Evolutionary conservation across 1,284 basidiomycete species (phyloP).

Genomic region (Sporisorium scitamineum): DNA sequence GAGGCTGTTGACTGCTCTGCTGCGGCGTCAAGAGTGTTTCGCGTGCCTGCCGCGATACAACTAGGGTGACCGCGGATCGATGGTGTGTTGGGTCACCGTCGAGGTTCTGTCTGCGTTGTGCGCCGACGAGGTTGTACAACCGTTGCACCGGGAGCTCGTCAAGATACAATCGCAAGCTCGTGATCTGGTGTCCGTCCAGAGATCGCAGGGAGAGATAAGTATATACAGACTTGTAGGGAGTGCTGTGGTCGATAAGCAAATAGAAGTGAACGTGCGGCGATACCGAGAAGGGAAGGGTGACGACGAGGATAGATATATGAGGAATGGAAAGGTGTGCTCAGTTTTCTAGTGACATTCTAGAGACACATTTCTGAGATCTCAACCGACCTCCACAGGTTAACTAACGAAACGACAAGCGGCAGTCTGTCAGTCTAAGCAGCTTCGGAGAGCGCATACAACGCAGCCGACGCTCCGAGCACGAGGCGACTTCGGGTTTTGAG

Average conservation of each 20-base stretch:
- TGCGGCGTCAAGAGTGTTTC: neutral
- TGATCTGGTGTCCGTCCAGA: neutral
- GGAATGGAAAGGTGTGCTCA: constrained; percentile 2
- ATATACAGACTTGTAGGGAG: neutral
- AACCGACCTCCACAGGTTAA: constrained; percentile 9
- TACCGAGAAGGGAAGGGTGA: neutral
- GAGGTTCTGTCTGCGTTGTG: neutral
- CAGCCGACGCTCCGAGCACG: constrained; percentile 8
- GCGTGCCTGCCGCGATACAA: constrained; percentile 15
- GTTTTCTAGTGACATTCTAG: constrained; percentile 1
- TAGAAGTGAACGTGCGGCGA: neutral
- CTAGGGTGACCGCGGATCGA: neutral
- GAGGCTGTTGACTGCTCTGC: neutral
- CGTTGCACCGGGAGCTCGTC: neutral
- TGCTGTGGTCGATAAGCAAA: neutral
- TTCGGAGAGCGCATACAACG: neutral
- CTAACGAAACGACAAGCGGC: neutral
- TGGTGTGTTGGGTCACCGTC: neutral
- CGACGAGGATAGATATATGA: neutral
- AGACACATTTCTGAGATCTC: neutral
- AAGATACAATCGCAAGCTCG: neutral
- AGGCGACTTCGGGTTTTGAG: constrained; percentile 2
- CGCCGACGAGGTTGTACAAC: neutral
- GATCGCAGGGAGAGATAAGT: neutral
- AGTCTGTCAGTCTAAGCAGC: neutral